Evolutionary conservation across 345 rosid species (phyloP), one percentile per base, ranked within the genome.

Genomic region (Hibiscus mutabilis): DNA sequence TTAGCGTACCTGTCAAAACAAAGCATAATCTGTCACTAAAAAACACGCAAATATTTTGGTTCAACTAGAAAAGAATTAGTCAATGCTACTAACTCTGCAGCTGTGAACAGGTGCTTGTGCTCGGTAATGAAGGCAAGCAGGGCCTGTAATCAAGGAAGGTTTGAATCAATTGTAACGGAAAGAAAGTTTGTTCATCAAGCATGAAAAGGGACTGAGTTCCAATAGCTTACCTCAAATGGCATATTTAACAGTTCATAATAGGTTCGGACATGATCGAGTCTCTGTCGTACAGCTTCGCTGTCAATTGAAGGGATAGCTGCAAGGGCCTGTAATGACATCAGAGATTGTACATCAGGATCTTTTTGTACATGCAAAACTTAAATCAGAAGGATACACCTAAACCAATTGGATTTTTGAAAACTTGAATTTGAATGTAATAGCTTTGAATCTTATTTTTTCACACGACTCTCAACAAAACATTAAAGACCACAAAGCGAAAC

Each of bases 291-390:
- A 62, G 82, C 78, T 73, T 88, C 88, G 55, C 92, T 85, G 69
- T 95, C 91, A 62, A 92, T 86, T 37, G 91, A 89, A 53, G 99
- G 92, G 76, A 95, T 91, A 72, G 94, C 98, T 66, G 97, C 87
- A 74, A 95, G 86, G 80, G 99, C 96, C 98, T 95, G 84, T 46
- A 56, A 70, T 59, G 81, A 70, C 77, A 69, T 42, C 27, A 76
- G 19, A 19, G 53, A 63, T 53, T 15, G 60, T 49, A 61, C 35
- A 55, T 10, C 19, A 7, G 19, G 35, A 27, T 58, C 19, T 11
- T 65, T 27, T 18, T 25, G 0, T 10, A 40, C 13, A 27, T 52
- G 64, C 52, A 53, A 29, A 24, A 69, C 55, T 22, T 15, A 52
- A 66, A 64, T 61, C 4, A 14, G 66, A 31, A 56, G 57, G 53